Percentiles rank a stretch among this genome's conserved stretches.
These are phyloP conservation scores for Artemisia argyi DNA, from an alignment of 129 eudicot species.

Conservation along the genomic window DNA sequence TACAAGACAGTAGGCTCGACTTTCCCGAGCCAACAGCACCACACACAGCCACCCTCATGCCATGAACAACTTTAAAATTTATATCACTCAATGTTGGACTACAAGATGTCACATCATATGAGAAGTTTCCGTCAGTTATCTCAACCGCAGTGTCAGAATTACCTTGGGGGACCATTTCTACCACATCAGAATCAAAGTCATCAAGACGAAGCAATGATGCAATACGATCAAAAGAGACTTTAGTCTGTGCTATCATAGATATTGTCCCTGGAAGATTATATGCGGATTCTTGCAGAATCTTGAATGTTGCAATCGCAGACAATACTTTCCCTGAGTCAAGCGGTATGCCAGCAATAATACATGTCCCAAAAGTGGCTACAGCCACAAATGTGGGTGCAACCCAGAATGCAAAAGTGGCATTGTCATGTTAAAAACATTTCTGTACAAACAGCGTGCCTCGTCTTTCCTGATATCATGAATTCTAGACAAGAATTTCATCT, in stretches of 20 bases:
- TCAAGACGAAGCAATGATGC: conserved; percentile 67
- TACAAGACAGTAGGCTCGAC: conserved; percentile 77
- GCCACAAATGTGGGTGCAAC: conserved; percentile 85
- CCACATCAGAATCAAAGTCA: conserved; percentile 53
- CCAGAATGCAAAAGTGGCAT: conserved; percentile 55
- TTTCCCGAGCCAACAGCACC: conserved; percentile 91
- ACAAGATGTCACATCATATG: conserved; percentile 52
- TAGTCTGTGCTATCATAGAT: conserved; percentile 71
- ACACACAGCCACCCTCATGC: conserved; percentile 83
- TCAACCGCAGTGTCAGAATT: conserved; percentile 48
- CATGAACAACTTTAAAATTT: conserved; percentile 44
- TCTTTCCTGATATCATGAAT: conserved; percentile 48
- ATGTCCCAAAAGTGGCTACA: conserved; percentile 65
- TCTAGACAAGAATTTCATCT: conserved; percentile 84
- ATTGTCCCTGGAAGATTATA: conserved; percentile 63
- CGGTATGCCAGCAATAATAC: conserved; percentile 65
- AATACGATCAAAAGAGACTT: conserved; percentile 85
- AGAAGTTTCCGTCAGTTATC: conserved; percentile 61
- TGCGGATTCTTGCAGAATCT: conserved; percentile 74
- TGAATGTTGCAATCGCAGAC: conserved; percentile 82
- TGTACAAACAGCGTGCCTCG: conserved; percentile 69
- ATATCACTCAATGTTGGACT: conserved; percentile 59
- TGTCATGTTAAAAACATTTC: conserved; percentile 51
- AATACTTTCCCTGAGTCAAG: conserved; percentile 86
- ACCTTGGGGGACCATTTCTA: conserved; percentile 52